A percentile compares a stretch with the other conserved stretches of the same genome.
Conservation (phyloP, 345 rosid species). For the Brassica nigra region DNA sequence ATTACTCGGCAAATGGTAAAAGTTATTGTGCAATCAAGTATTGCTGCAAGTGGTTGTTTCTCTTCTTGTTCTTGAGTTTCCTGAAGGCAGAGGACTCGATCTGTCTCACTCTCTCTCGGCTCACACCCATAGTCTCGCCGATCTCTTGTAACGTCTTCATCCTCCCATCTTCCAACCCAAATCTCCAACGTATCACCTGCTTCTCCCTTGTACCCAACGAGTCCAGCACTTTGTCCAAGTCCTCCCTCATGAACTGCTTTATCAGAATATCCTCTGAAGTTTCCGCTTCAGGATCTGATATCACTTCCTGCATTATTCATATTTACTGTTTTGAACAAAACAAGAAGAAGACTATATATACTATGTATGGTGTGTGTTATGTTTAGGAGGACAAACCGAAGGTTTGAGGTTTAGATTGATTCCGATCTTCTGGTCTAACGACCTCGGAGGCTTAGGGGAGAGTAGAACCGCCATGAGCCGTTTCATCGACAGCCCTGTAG, state of each 20-base stretch:
- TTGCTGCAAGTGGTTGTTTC: constrained; percentile 73
- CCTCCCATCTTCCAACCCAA: constrained; percentile 88
- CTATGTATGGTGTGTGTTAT: neutral
- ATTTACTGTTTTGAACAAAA: neutral
- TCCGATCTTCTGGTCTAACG: constrained; percentile 91
- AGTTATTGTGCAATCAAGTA: constrained; percentile 48
- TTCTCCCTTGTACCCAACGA: constrained; percentile 70
- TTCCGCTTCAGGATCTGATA: constrained; percentile 77
- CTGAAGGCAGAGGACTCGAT: constrained; percentile 79
- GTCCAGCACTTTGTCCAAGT: constrained; percentile 77
- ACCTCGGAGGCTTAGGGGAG: constrained; percentile 79
- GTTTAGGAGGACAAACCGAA: constrained; percentile 48
- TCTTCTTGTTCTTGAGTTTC: constrained; percentile 81
- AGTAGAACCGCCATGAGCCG: constrained; percentile 73
- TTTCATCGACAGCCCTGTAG: constrained; percentile 88
- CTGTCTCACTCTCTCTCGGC: constrained; percentile 93
- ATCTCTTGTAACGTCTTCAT: constrained; percentile 93
- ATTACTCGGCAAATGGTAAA: neutral
- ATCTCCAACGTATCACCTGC: constrained; percentile 83
- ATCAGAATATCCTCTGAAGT: constrained; percentile 66
- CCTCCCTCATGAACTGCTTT: constrained; percentile 82
- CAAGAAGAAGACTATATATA: neutral
- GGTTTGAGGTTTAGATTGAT: constrained; percentile 77
- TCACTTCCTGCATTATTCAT: constrained; percentile 65
- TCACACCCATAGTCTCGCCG: constrained; percentile 77